Evolutionary conservation across 352 stramenopile species (phyloP).

Genomic region (Globisporangium canariense): DNA sequence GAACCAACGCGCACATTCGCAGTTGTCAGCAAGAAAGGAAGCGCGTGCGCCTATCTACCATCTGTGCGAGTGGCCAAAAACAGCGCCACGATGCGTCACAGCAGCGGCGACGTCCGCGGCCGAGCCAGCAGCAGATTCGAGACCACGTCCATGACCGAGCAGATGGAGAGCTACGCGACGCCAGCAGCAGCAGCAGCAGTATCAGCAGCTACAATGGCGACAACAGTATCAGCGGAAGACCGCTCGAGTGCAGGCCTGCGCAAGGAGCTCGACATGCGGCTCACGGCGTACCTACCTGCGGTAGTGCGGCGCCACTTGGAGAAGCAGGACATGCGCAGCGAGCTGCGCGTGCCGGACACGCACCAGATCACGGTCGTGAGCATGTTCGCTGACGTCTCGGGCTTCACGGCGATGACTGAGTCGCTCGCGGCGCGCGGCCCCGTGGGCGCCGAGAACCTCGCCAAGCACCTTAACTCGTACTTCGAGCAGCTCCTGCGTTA

Average conservation of each 20-base stretch:
- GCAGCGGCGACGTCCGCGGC: neutral
- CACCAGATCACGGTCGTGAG: conserved; percentile 80
- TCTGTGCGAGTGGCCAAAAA: neutral
- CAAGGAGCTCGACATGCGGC: conserved; percentile 80
- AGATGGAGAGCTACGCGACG: neutral
- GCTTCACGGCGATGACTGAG: conserved; percentile 93
- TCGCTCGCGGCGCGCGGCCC: conserved; percentile 82
- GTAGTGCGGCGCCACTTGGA: conserved; percentile 78
- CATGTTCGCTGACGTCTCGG: conserved; percentile 93
- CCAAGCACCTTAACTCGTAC: conserved; percentile 92
- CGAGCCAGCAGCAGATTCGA: neutral
- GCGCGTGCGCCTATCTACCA: neutral
- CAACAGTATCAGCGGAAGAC: conserved; percentile 15
- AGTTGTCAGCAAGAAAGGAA: neutral
- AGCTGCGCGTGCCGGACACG: conserved; percentile 55
- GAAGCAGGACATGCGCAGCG: conserved; percentile 37
- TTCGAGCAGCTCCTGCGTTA: conserved; percentile 85
- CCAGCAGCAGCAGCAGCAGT: neutral
- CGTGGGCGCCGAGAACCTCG: conserved; percentile 87
- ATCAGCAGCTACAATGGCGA: no score
- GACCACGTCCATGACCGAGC: neutral
- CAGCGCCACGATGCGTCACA: neutral
- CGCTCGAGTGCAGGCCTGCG: conserved; percentile 40
- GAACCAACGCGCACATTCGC: no score
- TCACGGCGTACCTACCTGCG: conserved; percentile 79